Conservation (phyloP, 306 rosid species). For the Rosa chinensis region DNA sequence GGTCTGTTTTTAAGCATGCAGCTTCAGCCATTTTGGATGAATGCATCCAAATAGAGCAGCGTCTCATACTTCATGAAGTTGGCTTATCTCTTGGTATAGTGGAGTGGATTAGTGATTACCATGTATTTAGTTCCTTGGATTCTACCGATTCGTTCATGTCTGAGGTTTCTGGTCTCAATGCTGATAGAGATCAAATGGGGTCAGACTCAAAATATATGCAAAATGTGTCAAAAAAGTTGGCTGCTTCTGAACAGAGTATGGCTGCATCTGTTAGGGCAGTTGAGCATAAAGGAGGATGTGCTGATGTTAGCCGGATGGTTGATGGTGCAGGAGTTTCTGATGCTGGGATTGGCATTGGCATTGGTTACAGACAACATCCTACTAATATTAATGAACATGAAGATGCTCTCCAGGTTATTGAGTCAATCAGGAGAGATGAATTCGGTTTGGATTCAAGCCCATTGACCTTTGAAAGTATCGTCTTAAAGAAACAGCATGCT, state of each 20-base stretch:
- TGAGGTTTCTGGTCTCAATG: slow-evolving; percentile 38
- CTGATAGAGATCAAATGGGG: slow-evolving; percentile 22
- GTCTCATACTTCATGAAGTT: slow-evolving; percentile 82
- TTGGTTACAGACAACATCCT: slow-evolving; percentile 24
- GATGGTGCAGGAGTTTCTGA: slow-evolving; percentile 32
- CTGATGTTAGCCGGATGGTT: slow-evolving; percentile 24
- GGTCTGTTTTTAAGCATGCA: slow-evolving; percentile 64
- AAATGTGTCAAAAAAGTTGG: slow-evolving; percentile 28
- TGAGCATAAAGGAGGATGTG: slow-evolving; percentile 25
- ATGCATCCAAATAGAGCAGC: slow-evolving; percentile 64
- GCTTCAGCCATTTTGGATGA: slow-evolving; percentile 71
- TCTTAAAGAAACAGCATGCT: slow-evolving; percentile 95
- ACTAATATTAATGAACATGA: slow-evolving; percentile 37
- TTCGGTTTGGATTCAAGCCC: slow-evolving; percentile 84
- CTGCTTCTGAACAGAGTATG: slow-evolving; percentile 40
- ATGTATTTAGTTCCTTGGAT: slow-evolving; percentile 42
- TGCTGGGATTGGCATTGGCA: slow-evolving; percentile 21
- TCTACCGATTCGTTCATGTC: slow-evolving; percentile 25
- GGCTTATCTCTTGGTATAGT: slow-evolving; percentile 74
- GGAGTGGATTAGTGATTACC: slow-evolving; percentile 80
- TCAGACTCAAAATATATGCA: slow-evolving; percentile 31
- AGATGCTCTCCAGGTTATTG: slow-evolving; percentile 66
- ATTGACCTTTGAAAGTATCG: slow-evolving; percentile 54
- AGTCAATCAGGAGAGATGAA: slow-evolving; percentile 87
- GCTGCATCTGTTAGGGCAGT: slow-evolving; percentile 24